Percentiles rank a stretch among this genome's conserved stretches.
phyloP scores from a whole-genome alignment of 1,139 yeast species.

The Groenewaldozyma sp. region DNA sequence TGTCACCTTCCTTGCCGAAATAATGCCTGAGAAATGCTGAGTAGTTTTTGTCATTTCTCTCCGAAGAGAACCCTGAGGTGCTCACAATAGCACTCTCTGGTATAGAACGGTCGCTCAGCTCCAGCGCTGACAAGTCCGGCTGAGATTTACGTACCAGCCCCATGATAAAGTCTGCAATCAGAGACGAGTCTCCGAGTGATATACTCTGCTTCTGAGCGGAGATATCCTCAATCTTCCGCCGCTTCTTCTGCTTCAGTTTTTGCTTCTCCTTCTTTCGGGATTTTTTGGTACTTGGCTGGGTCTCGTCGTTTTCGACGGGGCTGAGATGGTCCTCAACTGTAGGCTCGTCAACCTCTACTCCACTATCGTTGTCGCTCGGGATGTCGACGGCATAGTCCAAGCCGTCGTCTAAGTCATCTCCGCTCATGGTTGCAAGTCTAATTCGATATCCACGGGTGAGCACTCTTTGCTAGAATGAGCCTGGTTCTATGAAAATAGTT shows the following conservation, averaged over 20 bases:
- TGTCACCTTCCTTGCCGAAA: constrained; percentile 14
- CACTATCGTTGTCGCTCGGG: constrained; percentile 33
- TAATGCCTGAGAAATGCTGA: constrained; percentile 25
- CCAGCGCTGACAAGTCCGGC: constrained; percentile 53
- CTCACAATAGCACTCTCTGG: constrained; percentile 41
- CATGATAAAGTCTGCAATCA: constrained; percentile 53
- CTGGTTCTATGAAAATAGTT: too few species aligned
- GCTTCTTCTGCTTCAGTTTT: constrained; percentile 34
- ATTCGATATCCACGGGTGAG: too few species aligned
- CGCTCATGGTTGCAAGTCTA: constrained; percentile 22
- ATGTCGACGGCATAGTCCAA: constrained; percentile 45
- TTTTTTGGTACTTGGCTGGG: constrained; percentile 11
- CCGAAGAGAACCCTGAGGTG: constrained; percentile 41
- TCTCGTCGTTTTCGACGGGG: constrained; percentile 12
- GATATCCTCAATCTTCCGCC: constrained; percentile 50
- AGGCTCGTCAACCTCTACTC: constrained; percentile 19
- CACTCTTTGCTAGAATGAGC: too few species aligned
- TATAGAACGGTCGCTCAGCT: constrained; percentile 49
- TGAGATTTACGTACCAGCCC: constrained; percentile 41
- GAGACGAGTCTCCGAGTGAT: constrained; percentile 43
- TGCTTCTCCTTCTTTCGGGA: constrained; percentile 6
- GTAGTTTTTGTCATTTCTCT: constrained; percentile 41
- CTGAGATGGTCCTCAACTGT: constrained; percentile 16
- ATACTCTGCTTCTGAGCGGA: constrained; percentile 42
- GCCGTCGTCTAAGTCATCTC: constrained; percentile 64